A percentile compares a stretch with the other conserved stretches of the same genome.
Evolutionary conservation across 495 filamentous ascomycete species (phyloP).

Genomic region (Trichocladium antarcticum): DNA sequence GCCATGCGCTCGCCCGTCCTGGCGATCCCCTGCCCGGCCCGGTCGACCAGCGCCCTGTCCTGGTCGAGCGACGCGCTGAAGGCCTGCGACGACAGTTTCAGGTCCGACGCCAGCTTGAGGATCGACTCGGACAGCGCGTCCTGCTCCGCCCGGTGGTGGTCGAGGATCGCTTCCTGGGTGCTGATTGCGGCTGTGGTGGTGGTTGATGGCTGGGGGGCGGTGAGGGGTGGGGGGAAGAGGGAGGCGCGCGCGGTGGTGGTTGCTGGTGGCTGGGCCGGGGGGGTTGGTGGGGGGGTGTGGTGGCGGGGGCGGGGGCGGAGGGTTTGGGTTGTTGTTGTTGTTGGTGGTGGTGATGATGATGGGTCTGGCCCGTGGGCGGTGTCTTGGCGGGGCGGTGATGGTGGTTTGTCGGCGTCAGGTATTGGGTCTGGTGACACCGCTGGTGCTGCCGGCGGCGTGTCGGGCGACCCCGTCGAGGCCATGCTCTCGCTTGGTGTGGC

Average conservation of each 20-base stretch:
- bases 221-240: conserved; percentile 34
- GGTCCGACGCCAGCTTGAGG: conserved; percentile 59
- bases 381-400: not conserved
- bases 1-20: conserved; percentile 64
- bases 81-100: conserved; percentile 61
- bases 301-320: conserved; percentile 17
- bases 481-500: conserved; percentile 39
- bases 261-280: conserved; percentile 1
- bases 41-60: conserved; percentile 58
- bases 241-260: conserved; percentile 16
- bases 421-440: conserved; percentile 2
- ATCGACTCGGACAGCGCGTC: conserved; percentile 75
- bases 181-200: conserved; percentile 16
- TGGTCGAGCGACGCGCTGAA: conserved; percentile 60
- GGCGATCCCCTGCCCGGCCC: conserved; percentile 63
- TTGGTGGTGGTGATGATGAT: conserved; percentile 8
- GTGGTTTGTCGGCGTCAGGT: conserved; percentile 9
- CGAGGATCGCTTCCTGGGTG: conserved; percentile 53
- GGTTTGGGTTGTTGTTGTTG: conserved; percentile 19
- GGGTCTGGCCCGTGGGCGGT: not conserved
- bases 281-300: conserved; percentile 3
- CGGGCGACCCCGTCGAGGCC: conserved; percentile 26
- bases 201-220: conserved; percentile 7
- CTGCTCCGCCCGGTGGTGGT: conserved; percentile 65
- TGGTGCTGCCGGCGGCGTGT: conserved; percentile 13